Evolutionary conservation across 257 asterid species (phyloP).

Genomic region (Prunella vulgaris): DNA sequence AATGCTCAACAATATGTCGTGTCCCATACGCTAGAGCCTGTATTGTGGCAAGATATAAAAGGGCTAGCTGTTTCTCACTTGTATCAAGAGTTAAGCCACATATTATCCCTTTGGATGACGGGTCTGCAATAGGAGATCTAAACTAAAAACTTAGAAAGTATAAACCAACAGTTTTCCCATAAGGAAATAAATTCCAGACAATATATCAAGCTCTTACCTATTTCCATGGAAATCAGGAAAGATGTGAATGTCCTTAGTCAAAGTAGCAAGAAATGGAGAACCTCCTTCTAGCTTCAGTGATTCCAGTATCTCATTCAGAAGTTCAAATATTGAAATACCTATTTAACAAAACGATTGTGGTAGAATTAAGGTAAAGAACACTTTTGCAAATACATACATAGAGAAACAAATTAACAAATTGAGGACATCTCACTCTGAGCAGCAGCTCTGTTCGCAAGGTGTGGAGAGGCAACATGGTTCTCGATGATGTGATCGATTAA

Average conservation of each 20-base stretch:
- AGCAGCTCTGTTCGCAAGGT: slow-evolving; percentile 86
- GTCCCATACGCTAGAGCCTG: slow-evolving; percentile 96
- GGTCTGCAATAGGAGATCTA: slow-evolving; percentile 99
- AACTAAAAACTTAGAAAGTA: slow-evolving; percentile 29
- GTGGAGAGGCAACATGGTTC: slow-evolving; percentile 78
- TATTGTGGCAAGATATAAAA: slow-evolving; percentile 77
- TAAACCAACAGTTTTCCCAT: slow-evolving; percentile 6
- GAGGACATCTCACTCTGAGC: slow-evolving; percentile 58
- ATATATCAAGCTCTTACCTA: slow-evolving; percentile 48
- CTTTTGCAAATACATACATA: neutral
- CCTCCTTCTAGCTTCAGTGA: slow-evolving; percentile 48
- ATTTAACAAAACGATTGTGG: slow-evolving; percentile 8
- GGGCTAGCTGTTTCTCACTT: slow-evolving; percentile 85
- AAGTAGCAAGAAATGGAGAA: slow-evolving; percentile 68
- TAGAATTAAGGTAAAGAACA: neutral
- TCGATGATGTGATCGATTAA: slow-evolving; percentile 73
- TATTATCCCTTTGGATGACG: slow-evolving; percentile 75
- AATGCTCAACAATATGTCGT: slow-evolving; percentile 89
- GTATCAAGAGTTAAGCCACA: slow-evolving; percentile 85
- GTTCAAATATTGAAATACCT: slow-evolving; percentile 74
- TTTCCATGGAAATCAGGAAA: slow-evolving; percentile 98
- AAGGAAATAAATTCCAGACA: neutral
- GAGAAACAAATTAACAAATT: slow-evolving; percentile 16
- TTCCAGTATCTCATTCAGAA: slow-evolving; percentile 80
- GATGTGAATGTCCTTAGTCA: slow-evolving; percentile 73